phyloP scores from a whole-genome alignment of 1,284 basidiomycete genomes.

The Phylloporus sp. region DNA sequence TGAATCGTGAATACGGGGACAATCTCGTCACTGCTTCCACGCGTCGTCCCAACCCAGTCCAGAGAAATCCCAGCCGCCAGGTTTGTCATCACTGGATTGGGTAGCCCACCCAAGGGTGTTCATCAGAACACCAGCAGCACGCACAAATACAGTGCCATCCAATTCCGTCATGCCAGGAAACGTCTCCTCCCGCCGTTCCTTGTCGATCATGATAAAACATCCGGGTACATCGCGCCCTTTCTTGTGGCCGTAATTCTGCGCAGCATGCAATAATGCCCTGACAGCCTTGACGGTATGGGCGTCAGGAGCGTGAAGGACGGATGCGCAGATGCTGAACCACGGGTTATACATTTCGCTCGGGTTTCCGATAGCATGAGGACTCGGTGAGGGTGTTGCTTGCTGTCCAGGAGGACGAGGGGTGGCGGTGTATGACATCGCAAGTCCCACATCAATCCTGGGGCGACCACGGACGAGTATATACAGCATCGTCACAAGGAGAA shows the following conservation, averaged over 20 bases:
- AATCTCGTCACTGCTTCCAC: constrained; percentile 46
- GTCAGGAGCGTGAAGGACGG: constrained; percentile 58
- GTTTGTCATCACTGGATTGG: constrained; percentile 54
- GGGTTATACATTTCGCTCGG: constrained; percentile 50
- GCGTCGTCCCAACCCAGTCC: constrained; percentile 72
- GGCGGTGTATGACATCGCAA: constrained; percentile 57
- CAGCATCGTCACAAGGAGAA: constrained; percentile 49
- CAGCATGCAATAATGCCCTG: constrained; percentile 57
- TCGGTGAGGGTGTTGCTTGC: constrained; percentile 4
- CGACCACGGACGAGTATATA: constrained; percentile 57
- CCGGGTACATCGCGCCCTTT: constrained; percentile 50
- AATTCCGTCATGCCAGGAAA: constrained; percentile 48
- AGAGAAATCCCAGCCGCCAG: constrained; percentile 61
- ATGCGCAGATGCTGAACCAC: constrained; percentile 62
- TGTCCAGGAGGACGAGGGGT: constrained; percentile 44
- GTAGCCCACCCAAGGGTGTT: constrained; percentile 64
- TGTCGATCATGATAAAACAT: constrained; percentile 38
- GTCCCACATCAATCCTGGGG: constrained; percentile 57
- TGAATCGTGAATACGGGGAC: not conserved
- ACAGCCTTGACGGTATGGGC: constrained; percentile 65
- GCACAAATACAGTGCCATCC: constrained; percentile 67
- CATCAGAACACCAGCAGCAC: constrained; percentile 66
- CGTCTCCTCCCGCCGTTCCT: constrained; percentile 40
- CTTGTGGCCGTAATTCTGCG: constrained; percentile 52
- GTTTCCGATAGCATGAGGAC: constrained; percentile 37